Conservation (phyloP, 768 basidiomycete genomes). For the Leccinellum albellum region DNA sequence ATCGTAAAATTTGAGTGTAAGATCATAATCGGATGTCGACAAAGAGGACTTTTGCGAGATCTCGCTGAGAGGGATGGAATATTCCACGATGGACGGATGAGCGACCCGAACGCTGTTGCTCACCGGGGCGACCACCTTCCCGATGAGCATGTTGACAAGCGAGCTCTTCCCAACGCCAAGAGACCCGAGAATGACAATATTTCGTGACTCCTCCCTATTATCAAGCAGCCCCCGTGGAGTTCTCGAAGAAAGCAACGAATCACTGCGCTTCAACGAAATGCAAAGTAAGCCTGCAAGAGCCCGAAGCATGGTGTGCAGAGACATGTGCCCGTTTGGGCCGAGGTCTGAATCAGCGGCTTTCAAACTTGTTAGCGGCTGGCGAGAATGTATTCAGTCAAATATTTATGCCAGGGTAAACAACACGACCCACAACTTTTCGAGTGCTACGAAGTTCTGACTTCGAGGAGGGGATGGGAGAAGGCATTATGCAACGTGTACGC, state of each 20-base stretch:
- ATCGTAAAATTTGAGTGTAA: slow-evolving; percentile 14
- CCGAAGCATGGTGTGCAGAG: neutral
- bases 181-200: slow-evolving; percentile 23
- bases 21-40: neutral
- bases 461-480: neutral
- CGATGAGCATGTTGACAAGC: slow-evolving; percentile 37
- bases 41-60: neutral
- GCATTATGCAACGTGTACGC: neutral
- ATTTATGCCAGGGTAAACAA: neutral
- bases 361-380: neutral
- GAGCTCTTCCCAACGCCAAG: slow-evolving; percentile 38
- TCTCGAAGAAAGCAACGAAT: neutral
- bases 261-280: neutral
- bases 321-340: neutral
- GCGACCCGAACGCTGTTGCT: slow-evolving; percentile 20
- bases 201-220: slow-evolving; percentile 2
- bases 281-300: neutral
- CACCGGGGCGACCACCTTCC: slow-evolving; percentile 21
- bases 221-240: slow-evolving; percentile 4
- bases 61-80: slow-evolving; percentile 4
- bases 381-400: neutral
- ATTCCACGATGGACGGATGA: slow-evolving; percentile 12
- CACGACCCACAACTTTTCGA: neutral
- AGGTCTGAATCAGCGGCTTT: neutral
- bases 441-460: neutral